phyloP scores from a whole-genome alignment of 805 yeast genomes.

The Yarrowia sp. region DNA sequence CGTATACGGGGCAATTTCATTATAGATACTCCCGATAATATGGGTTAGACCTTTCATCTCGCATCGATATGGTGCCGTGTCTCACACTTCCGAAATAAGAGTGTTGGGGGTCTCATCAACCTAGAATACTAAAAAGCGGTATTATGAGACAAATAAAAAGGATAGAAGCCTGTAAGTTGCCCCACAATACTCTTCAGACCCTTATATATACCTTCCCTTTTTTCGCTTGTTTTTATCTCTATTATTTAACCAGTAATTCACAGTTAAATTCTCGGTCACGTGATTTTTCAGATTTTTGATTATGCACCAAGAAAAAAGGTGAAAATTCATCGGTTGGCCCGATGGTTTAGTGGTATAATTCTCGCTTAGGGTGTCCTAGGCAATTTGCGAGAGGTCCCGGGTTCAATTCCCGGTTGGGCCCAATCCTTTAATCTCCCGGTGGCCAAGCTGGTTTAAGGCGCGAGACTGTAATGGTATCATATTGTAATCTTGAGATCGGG shows the following conservation, averaged over 20 bases:
- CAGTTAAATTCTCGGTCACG: too few relatives aligned
- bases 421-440: constrained; percentile 6
- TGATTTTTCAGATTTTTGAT: too few relatives aligned
- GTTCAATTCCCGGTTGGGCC: constrained; percentile 26
- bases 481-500: constrained; percentile 25
- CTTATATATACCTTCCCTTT: neutral
- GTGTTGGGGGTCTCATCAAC: too few relatives aligned
- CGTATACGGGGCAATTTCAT: too few relatives aligned
- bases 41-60: neutral
- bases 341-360: constrained; percentile 25
- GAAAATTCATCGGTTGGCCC: neutral
- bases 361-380: constrained; percentile 24
- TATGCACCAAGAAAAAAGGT: neutral
- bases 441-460: constrained; percentile 26
- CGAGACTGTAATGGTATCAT: constrained; percentile 24
- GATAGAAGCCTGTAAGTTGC: too few relatives aligned
- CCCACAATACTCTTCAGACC: neutral
- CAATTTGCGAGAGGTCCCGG: constrained; percentile 26
- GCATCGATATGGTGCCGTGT: neutral
- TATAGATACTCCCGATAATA: neutral
- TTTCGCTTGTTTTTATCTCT: neutral
- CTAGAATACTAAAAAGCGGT: neutral
- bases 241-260: too few relatives aligned
- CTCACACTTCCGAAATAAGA: neutral
- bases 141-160: neutral